Evolutionary conservation across 345 rosid genomes (phyloP), one percentile per base, ranked within the genome.

Genomic region (Alliaria petiolata): DNA sequence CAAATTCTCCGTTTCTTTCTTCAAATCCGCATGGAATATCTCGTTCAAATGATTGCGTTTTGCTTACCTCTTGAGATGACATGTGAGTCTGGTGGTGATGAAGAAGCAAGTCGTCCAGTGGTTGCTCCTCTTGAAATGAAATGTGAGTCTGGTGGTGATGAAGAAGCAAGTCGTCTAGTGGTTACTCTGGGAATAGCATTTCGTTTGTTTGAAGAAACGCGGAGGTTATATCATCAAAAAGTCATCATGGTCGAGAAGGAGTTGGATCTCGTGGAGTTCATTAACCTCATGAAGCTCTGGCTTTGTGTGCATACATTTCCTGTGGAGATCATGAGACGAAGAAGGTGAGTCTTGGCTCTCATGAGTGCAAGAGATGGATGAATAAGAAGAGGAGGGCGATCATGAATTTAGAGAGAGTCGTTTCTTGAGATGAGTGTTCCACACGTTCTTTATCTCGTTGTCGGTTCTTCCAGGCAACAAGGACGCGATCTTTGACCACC

Each of bases 401-500:
- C n/a, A n/a, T 6, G 40, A 53, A 28, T 19, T 49, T 19, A n/a
- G 15, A 31, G 64, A 5, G 14, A 79, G 31, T 34, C 69, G 81
- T 77, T 83, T 89, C 81, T 85, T 89, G 51, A 89, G 75, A 64
- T 87, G 81, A 53, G 90, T 89, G 74, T 89, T 87, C 92, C 90
- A 87, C 7, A 86, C 85, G 52, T 89, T 89, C 61, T 89, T 89
- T 17, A 89, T 85, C 78, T 89, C 96, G 59, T 89, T 89, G 61
- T 89, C 96, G 6, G 95, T 89, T 77, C 95, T 76, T 74, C 95
- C 95, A 0, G 96, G 93, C 42, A 90, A 70, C 35, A 72, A 70
- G 26, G 96, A 77, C 4, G 96, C 93, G 20, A 90, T 90, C 78
- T 82, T 84, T 2, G 96, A 88, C 96, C 96, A 90, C 83, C 96